A percentile compares a stretch with the other conserved stretches of the same genome.
These are phyloP conservation scores for Nigrospora osmanthi DNA, from an alignment of 2,329 filamentous ascomycete genomes.

Conservation along the genomic window DNA sequence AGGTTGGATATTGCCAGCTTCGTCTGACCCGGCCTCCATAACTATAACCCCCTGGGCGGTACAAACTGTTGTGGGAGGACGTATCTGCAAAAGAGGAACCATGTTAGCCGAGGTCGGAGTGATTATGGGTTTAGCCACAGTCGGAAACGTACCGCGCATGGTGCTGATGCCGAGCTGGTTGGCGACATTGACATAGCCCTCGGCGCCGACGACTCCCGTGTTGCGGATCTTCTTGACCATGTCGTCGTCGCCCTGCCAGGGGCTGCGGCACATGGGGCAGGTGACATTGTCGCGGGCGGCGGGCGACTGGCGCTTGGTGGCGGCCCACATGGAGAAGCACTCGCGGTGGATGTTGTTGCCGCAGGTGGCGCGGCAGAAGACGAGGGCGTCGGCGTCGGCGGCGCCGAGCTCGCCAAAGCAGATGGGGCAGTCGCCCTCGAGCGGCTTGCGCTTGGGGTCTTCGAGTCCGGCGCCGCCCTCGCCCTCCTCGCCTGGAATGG, in stretches of 20 bases:
- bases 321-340: constrained; percentile 48
- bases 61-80: too few species aligned
- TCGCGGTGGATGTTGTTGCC: constrained; percentile 46
- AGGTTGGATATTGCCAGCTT: too few species aligned
- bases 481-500: constrained; percentile 28
- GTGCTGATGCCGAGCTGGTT: constrained; percentile 49
- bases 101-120: too few species aligned
- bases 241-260: constrained; percentile 42
- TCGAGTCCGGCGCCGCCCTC: not conserved
- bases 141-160: constrained; percentile 33
- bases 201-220: constrained; percentile 28
- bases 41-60: too few species aligned
- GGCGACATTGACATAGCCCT: constrained; percentile 57
- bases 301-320: constrained; percentile 29
- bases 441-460: constrained; percentile 35
- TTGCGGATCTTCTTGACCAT: constrained; percentile 35
- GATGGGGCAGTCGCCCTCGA: constrained; percentile 49
- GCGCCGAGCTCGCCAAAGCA: constrained; percentile 39
- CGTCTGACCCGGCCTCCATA: too few species aligned
- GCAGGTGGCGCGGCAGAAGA: constrained; percentile 45
- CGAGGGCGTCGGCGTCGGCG: constrained; percentile 26
- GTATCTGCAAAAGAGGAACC: too few species aligned
- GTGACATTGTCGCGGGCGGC: constrained; percentile 31
- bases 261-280: constrained; percentile 53
- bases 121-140: too few species aligned